Evolutionary conservation across 441 rosid genomes (phyloP), one percentile per base, ranked within the genome.

Genomic region (Daphne laureola): DNA sequence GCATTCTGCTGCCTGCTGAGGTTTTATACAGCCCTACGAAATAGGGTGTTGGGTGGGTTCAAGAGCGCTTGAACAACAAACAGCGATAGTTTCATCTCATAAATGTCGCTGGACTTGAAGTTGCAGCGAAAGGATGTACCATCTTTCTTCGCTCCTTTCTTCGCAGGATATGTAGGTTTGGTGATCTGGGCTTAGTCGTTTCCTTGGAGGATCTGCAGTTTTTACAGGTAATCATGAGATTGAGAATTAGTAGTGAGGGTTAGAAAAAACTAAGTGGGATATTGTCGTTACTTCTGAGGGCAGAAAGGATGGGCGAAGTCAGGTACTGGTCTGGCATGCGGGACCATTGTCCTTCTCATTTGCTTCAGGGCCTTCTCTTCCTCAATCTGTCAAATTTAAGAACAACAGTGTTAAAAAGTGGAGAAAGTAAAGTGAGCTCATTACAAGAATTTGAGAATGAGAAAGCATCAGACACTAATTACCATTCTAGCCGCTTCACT

Each of bases 281-380:
- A n/a, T n/a, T n/a, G n/a, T n/a, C n/a, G n/a, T 55, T 80, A 90
- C 98, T 73, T 94, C 42, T 78, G 80, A 16, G 99, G 99, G 64
- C 80, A 81, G 76, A 94, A 94, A 23, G 99, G 96, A 54, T 74
- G 76, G 62, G 67, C 69, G 65, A 94, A 94, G 16, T 78, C 90
- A n/a, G 99, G 99, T 25, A 86, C 73, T 18, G 99, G 95, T 73
- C 87, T 82, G 6, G 96, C 95, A 46, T 79, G 92, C 55, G 90
- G 98, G 59, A 90, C 96, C 91, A 94, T 62, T 57, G 96, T 82
- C 66, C 90, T 79, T 52, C 99, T 79, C 72, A 94, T 25, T 62
- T 86, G 98, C 69, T 94, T 94, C 75, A 90, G 48, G 51, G 83
- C 95, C 56, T 78, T 86, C 72, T 87, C 98, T 71, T 94, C 99